Evolutionary conservation across 495 filamentous ascomycete genomes (phyloP).

Genomic region (Cercophora samala): DNA sequence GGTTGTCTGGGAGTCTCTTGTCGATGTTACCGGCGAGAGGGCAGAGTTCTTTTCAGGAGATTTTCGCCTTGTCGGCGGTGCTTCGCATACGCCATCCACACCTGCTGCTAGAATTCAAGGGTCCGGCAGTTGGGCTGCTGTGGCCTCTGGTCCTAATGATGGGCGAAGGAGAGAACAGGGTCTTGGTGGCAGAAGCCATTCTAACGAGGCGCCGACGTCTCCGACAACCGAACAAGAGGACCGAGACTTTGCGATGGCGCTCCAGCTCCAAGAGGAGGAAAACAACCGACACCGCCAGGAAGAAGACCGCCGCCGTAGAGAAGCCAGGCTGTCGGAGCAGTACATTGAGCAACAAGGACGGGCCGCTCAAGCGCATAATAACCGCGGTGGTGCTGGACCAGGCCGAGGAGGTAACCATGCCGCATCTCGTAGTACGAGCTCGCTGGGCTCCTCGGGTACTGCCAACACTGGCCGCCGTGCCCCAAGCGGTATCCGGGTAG

Average conservation of each 20-base stretch:
- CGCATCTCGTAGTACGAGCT: constrained; percentile 21
- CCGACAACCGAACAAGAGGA: constrained; percentile 64
- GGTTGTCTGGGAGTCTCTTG: constrained; percentile 92
- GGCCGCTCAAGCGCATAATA: constrained; percentile 6
- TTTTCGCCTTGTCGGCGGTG: constrained; percentile 74
- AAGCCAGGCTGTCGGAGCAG: constrained; percentile 51
- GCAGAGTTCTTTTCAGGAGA: constrained; percentile 86
- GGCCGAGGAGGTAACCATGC: not conserved
- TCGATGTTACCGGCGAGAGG: constrained; percentile 79
- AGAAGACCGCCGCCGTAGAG: constrained; percentile 46
- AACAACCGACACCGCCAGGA: constrained; percentile 60
- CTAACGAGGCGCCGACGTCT: constrained; percentile 24
- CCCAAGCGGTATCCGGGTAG: not conserved
- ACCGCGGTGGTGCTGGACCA: constrained; percentile 11
- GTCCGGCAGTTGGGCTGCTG: constrained; percentile 9
- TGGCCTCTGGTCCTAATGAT: constrained; percentile 7
- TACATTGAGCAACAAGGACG: constrained; percentile 55
- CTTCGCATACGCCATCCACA: constrained; percentile 28
- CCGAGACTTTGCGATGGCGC: constrained; percentile 70
- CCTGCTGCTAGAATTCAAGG: constrained; percentile 16
- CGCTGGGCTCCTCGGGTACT: constrained; percentile 8
- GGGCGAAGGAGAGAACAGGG: constrained; percentile 53
- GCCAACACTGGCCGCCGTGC: not conserved
- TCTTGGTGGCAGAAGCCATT: constrained; percentile 34
- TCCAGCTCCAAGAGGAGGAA: constrained; percentile 82